Evolutionary conservation across 2,329 filamentous ascomycete genomes (phyloP).

Genomic region (Phialophora macrospora): DNA sequence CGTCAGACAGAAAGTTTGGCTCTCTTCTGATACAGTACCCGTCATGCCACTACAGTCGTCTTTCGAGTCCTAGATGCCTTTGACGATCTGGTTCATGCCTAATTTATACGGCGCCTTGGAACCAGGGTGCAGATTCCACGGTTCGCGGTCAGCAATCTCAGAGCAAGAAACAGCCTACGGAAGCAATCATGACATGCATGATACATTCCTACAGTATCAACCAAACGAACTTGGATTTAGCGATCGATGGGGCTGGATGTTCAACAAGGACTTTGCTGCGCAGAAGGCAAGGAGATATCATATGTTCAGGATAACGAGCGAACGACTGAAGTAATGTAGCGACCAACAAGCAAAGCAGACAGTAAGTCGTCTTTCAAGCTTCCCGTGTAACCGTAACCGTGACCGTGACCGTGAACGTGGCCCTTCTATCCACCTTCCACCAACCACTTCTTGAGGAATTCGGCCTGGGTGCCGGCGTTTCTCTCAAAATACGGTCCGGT

Average conservation of each 20-base stretch:
- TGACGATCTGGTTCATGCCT: no score
- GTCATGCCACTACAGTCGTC: no score
- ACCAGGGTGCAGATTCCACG: no score
- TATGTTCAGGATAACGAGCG: background rate
- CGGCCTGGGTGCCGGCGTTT: conserved; percentile 43
- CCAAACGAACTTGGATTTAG: background rate
- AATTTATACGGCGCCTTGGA: no score
- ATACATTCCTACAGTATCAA: background rate
- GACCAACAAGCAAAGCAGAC: no score
- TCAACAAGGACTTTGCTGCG: background rate
- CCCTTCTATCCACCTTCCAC: conserved; percentile 18
- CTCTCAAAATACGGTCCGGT: conserved; percentile 40
- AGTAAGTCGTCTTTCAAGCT: background rate
- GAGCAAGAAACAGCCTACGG: no score
- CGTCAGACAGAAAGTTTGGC: background rate
- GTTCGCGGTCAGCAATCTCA: no score
- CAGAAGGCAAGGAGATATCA: background rate
- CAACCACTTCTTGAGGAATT: conserved; percentile 43
- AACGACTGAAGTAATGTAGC: no score
- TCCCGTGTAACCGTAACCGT: background rate
- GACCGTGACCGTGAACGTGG: background rate
- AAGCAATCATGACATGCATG: background rate
- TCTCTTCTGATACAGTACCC: background rate
- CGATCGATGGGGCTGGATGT: no score
- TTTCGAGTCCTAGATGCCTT: no score